Evolutionary conservation across 768 basidiomycete species (phyloP), one percentile per base, ranked within the genome.

Genomic region (Calocybe gangraenosa): DNA sequence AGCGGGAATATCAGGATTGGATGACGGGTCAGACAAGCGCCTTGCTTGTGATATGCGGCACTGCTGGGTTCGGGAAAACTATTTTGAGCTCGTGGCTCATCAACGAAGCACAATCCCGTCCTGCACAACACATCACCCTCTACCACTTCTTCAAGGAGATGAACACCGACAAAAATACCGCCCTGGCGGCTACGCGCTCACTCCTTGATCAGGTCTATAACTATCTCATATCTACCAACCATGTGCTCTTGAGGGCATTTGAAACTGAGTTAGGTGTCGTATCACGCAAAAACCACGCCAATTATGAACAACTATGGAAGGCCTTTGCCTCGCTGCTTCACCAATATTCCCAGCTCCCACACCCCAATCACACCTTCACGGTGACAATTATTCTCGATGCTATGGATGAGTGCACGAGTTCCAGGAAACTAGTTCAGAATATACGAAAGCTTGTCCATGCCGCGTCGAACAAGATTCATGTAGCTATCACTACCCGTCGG

Each of bases 71-170:
- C 13, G 46, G 46, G 2, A 47, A 47, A 25, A 47, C 46, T 20
- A 35, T 47, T 25, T 15, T 46, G 14, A 46, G 45, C 21, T 32
- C 45, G 15, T 46, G 45, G 45, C 3, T 46, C 6, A 38, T 47
- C 10, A 23, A 6, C 19, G 10, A 18, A 17, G 38, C 32, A 33
- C 37, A 2, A n/a, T n/a, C 18, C 10, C 34, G 13, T 18, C 14
- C 13, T 18, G 17, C 13, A 35, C 7, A 35, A n/a, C n/a, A 15
- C 6, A 11, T 21, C 5, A 35, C 32, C 9, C 48, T 37, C 18
- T 49, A 44, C 23, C 43, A 40, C 20, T 40, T 14, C 19, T 45
- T 45, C 38, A 40, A 35, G 25, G 17, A 19, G n/a, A 40, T 19
- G 13, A 40, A 37, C 18, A 37, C 10, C 25, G 10, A 15, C 34